phyloP scores from a whole-genome alignment of 306 rosid genomes.

The Fragaria vesca region DNA sequence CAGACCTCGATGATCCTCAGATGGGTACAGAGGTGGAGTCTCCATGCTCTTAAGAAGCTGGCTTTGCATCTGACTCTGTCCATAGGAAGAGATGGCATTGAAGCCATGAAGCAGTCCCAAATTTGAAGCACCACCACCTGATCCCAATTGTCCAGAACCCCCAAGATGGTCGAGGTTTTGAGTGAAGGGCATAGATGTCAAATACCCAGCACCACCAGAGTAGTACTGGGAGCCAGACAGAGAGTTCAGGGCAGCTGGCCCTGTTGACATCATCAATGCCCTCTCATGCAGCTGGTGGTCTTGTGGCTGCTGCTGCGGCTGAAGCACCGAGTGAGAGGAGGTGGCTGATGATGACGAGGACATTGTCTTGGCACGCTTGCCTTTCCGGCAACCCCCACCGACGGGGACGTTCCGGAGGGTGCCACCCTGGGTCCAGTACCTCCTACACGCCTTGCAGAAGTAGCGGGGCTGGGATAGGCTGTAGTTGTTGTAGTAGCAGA shows the following conservation, averaged over 20 bases:
- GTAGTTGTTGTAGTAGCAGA: conserved; percentile 68
- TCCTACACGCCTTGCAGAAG: conserved; percentile 57
- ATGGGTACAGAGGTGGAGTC: conserved; percentile 7
- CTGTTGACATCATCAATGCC: neutral
- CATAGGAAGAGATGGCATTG: conserved; percentile 22
- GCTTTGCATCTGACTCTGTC: conserved; percentile 20
- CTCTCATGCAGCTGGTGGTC: neutral
- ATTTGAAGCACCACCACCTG: conserved; percentile 27
- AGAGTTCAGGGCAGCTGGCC: neutral
- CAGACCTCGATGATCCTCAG: conserved; percentile 15
- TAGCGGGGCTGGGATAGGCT: conserved; percentile 60
- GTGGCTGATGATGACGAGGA: neutral
- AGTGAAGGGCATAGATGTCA: conserved; percentile 40
- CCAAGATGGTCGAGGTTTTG: conserved; percentile 30
- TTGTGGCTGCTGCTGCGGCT: neutral
- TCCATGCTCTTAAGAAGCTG: conserved; percentile 30
- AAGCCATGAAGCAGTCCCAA: conserved; percentile 46
- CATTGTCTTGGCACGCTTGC: conserved; percentile 34
- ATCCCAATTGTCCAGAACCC: conserved; percentile 1
- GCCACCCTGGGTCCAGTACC: conserved; percentile 77
- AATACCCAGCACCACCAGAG: conserved; percentile 29
- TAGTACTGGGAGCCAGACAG: conserved; percentile 24
- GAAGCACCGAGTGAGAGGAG: conserved; percentile 10
- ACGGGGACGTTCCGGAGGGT: conserved; percentile 62
- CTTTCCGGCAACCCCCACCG: conserved; percentile 57